Evolutionary conservation across 148 eudicot genomes (phyloP).

Genomic region (Amaranthus hypochondriacus): DNA sequence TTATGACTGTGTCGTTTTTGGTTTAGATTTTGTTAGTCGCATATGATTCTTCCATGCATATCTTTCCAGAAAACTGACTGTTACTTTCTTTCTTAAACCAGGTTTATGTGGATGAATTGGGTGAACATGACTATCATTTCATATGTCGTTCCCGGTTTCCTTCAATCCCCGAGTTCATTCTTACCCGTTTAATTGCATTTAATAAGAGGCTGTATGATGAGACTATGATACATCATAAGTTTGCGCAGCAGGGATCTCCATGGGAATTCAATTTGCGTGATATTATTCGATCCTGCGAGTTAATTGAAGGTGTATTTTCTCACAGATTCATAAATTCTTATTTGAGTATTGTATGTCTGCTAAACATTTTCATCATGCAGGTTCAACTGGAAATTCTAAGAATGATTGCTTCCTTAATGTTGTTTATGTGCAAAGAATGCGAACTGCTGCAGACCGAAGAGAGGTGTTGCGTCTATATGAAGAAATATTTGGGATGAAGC

Average conservation of each 20-base stretch:
- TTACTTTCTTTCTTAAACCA: slow-evolving; percentile 28
- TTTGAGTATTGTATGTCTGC: neutral
- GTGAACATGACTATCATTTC: slow-evolving; percentile 64
- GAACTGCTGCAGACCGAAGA: slow-evolving; percentile 67
- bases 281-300: slow-evolving; percentile 84
- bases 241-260: slow-evolving; percentile 90
- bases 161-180: slow-evolving; percentile 41
- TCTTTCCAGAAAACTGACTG: neutral
- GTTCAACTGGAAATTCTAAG: slow-evolving; percentile 48
- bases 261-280: slow-evolving; percentile 99
- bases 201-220: slow-evolving; percentile 76
- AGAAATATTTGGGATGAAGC: slow-evolving; percentile 56
- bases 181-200: slow-evolving; percentile 56
- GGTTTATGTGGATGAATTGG: slow-evolving; percentile 95
- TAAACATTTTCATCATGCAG: slow-evolving; percentile 32
- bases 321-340: neutral
- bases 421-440: slow-evolving; percentile 94
- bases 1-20: neutral
- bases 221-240: slow-evolving; percentile 71
- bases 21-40: neutral
- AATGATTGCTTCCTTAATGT: slow-evolving; percentile 60
- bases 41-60: neutral
- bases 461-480: slow-evolving; percentile 62
- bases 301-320: slow-evolving; percentile 54
- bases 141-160: slow-evolving; percentile 78